Percentiles rank a stretch among this genome's conserved stretches.
Evolutionary conservation across 306 rosid genomes (phyloP).

Genomic region (Cucurbita moschata): DNA sequence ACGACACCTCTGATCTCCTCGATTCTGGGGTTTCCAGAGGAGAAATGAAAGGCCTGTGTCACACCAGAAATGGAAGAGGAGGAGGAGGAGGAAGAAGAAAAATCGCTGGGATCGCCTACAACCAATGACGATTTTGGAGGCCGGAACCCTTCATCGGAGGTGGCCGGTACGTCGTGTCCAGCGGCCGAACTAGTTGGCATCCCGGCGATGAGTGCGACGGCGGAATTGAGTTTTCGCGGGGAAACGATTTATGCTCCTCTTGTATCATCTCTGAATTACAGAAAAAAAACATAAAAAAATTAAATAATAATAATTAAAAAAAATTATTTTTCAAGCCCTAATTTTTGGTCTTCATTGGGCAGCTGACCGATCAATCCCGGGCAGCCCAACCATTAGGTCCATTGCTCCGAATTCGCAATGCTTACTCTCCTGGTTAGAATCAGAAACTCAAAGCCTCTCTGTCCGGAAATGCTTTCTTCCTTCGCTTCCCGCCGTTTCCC

Average conservation of each 20-base stretch:
- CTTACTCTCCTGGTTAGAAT: neutral
- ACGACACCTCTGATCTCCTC: slow-evolving; percentile 88
- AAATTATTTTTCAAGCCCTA: neutral
- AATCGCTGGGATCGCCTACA: slow-evolving; percentile 22
- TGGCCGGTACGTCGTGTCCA: slow-evolving; percentile 12
- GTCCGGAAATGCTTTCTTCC: slow-evolving; percentile 16
- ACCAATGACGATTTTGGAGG: slow-evolving; percentile 5
- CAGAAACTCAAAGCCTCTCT: neutral
- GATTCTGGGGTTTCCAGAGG: slow-evolving; percentile 97
- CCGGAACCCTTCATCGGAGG: slow-evolving; percentile 27
- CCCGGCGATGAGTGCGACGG: neutral
- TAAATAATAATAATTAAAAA: no score
- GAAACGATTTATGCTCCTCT: neutral
- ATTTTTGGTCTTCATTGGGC: neutral
- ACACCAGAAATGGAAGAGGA: slow-evolving; percentile 36
- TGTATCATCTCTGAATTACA: neutral
- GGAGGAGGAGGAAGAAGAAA: slow-evolving; percentile 29
- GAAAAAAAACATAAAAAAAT: no score
- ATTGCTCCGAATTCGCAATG: neutral
- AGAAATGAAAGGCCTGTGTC: slow-evolving; percentile 62
- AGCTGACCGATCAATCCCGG: neutral
- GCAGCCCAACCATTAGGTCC: neutral
- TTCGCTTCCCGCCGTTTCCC: slow-evolving; percentile 3
- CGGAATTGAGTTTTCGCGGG: neutral
- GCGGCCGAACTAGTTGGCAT: slow-evolving; percentile 37